These are phyloP conservation scores for Exobasidium cylindrosporum DNA, from an alignment of 1,284 basidiomycete species.

Conservation along the genomic window DNA sequence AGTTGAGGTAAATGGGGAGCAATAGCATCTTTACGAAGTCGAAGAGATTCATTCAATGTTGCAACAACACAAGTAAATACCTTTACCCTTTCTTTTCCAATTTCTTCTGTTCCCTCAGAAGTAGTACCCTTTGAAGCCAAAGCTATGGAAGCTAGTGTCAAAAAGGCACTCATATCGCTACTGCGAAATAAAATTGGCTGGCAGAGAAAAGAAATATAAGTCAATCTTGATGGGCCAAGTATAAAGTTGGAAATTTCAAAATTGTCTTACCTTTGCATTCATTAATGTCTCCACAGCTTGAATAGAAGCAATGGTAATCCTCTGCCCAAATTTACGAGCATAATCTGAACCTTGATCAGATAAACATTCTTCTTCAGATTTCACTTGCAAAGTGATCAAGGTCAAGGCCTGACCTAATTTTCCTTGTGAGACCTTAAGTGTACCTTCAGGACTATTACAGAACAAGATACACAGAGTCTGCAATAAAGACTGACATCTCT, in stretches of 20 bases:
- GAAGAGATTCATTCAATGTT: neutral
- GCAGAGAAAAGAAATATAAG: neutral
- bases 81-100: neutral
- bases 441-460: neutral
- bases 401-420: neutral
- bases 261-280: neutral
- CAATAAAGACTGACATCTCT: neutral
- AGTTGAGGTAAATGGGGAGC: neutral
- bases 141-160: neutral
- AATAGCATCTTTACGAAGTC: constrained; percentile 4
- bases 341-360: too few species aligned
- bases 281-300: neutral
- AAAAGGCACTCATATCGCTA: neutral
- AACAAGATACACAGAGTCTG: neutral
- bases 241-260: too few species aligned
- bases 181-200: neutral
- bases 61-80: neutral
- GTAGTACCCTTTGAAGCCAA: neutral
- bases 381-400: neutral
- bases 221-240: too few species aligned
- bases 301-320: neutral
- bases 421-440: neutral
- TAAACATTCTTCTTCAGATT: neutral
- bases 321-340: too few species aligned
- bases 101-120: neutral